Evolutionary conservation across 257 asterid species (phyloP), one percentile per base, ranked within the genome.

Genomic region (Buddleja alternifolia): DNA sequence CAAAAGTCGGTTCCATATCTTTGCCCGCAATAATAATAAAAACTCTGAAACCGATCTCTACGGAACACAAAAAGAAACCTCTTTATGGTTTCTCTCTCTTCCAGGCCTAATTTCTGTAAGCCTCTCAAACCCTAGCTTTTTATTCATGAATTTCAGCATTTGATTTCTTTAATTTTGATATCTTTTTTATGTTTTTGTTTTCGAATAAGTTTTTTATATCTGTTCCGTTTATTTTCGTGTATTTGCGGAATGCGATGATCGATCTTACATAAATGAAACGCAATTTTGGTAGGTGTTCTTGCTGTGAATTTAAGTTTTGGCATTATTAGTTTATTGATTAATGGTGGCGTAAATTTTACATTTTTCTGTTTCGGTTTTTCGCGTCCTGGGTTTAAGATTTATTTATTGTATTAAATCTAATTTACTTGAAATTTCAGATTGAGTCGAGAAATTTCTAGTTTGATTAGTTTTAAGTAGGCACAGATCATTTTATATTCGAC

Each of bases 91-190:
- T 29, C 36, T 69, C 77, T 10, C 58, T 12, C 72, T 25, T 52
- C 67, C 61, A 58, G 53, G 67, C 60, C 75, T 47, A 40, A 21
- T 60, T 74, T 54, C 34, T 57, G 84, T 72, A 63, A 78, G 81
- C 75, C 57, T 77, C 70, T 65, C 78, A 63, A 82, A 80, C 81
- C 81, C 84, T 80, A 77, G 70, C 34, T 75, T 66, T 66, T 29
- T 53, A 48, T 68, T 55, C 21, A 3, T 42, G 76, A 64, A 50
- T 69, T 73, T 29, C 1, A 24, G 2, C 52, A 37, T 64, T 66
- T 59, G 77, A 76, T 71, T 58, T 44, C 32, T 37, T 47, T 6
- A 0, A n/a, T 29, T 51, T 47, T 7, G 0, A 46, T 10, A 17
- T n/a, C 1, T 39, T 36, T 52, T n/a, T 42, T 41, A 19, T 9